Evolutionary conservation across 768 basidiomycete species (phyloP).

Genomic region (Daedalea quercina): DNA sequence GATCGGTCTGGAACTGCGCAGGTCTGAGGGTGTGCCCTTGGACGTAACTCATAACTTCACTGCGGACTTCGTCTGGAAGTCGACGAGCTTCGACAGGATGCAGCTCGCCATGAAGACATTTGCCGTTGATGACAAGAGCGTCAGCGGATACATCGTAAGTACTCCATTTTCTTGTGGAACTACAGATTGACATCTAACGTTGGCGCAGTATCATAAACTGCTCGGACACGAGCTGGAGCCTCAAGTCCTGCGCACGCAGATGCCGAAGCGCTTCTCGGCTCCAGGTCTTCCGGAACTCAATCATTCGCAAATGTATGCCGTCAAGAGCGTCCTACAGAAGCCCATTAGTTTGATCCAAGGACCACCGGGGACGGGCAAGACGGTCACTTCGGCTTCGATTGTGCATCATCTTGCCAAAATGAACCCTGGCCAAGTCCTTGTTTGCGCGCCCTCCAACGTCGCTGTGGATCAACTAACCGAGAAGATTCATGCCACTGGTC

Average conservation of each 20-base stretch:
- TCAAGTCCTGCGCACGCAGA: constrained; percentile 82
- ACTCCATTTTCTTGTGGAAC: not conserved
- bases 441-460: constrained; percentile 98
- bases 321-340: constrained; percentile 98
- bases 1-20: constrained; percentile 87
- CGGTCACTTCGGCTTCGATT: constrained; percentile 97
- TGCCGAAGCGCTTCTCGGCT: constrained; percentile 97
- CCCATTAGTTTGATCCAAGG: constrained; percentile 97
- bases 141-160: constrained; percentile 82
- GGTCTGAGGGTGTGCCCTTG: constrained; percentile 87
- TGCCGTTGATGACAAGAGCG: constrained; percentile 98
- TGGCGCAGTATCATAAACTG: constrained; percentile 86
- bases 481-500: constrained; percentile 97
- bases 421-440: constrained; percentile 98
- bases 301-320: constrained; percentile 99
- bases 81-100: constrained; percentile 99
- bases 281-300: constrained; percentile 97
- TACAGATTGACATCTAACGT: not conserved
- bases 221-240: constrained; percentile 97
- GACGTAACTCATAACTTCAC: constrained; percentile 94
- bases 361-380: constrained; percentile 98
- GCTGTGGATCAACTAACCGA: constrained; percentile 99
- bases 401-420: constrained; percentile 99
- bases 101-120: constrained; percentile 99
- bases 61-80: constrained; percentile 99